Evolutionary conservation across 768 basidiomycete genomes (phyloP).

Genomic region (Wakefieldia striispora): DNA sequence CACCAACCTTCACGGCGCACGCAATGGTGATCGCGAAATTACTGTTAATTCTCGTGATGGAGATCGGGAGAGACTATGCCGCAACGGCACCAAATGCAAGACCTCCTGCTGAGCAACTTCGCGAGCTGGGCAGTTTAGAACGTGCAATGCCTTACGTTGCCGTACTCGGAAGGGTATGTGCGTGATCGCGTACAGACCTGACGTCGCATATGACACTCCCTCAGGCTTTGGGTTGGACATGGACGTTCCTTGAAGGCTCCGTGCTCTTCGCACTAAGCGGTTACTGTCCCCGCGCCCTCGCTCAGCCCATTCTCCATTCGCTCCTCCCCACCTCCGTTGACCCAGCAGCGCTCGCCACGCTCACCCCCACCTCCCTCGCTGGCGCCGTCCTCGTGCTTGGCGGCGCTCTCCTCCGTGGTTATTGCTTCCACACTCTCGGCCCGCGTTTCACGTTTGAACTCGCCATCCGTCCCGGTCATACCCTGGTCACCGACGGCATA

Average conservation of each 20-base stretch:
- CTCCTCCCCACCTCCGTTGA: background rate
- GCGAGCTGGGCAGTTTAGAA: background rate
- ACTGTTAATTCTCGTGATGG: conserved; percentile 2
- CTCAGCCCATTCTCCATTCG: background rate
- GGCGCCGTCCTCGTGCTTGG: conserved; percentile 5
- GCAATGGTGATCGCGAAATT: conserved; percentile 6
- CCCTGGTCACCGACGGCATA: conserved; percentile 25
- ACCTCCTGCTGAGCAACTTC: conserved; percentile 9
- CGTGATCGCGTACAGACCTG: background rate
- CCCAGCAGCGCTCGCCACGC: conserved; percentile 7
- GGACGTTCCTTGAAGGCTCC: conserved; percentile 8
- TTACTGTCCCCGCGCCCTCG: conserved; percentile 4
- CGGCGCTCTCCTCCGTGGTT: conserved; percentile 13
- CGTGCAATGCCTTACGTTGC: background rate
- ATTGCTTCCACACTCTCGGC: conserved; percentile 24
- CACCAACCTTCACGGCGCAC: background rate
- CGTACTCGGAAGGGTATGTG: background rate
- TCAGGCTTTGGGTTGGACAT: conserved; percentile 1
- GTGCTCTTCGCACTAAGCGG: conserved; percentile 1
- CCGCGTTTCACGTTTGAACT: conserved; percentile 28
- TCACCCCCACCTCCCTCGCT: conserved; percentile 9
- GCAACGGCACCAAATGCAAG: conserved; percentile 16
- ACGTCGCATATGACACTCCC: too few species aligned
- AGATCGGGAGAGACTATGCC: background rate
- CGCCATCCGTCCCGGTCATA: conserved; percentile 15